Evolutionary conservation across 2,329 filamentous ascomycete species (phyloP).

Genomic region (Colletotrichum spinosum): DNA sequence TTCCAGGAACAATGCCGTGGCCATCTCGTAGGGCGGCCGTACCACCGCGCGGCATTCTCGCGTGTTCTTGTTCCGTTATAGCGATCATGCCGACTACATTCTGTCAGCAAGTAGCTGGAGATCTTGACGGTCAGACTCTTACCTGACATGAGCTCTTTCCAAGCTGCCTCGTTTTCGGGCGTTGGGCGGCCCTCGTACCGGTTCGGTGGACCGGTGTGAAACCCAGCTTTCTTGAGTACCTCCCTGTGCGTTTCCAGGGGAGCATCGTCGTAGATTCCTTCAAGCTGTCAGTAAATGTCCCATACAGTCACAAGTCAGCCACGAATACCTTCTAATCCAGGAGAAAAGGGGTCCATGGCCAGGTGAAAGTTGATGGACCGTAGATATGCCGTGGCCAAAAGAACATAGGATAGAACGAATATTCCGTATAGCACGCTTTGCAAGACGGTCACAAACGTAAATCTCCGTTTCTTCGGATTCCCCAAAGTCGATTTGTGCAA

Average conservation of each 20-base stretch:
- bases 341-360: neutral
- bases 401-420: too few relatives aligned
- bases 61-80: neutral
- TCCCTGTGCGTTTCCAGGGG: neutral
- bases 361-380: neutral
- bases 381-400: too few relatives aligned
- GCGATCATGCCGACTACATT: neutral
- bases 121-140: neutral
- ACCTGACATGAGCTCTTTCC: neutral
- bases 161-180: constrained; percentile 3
- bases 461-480: too few relatives aligned
- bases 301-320: neutral
- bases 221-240: neutral
- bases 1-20: neutral
- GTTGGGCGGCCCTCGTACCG: neutral
- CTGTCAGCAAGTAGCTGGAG: too few relatives aligned
- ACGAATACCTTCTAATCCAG: neutral
- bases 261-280: constrained; percentile 1
- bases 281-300: neutral
- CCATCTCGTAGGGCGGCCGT: neutral
- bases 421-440: too few relatives aligned
- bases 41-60: neutral
- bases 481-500: too few relatives aligned
- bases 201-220: neutral
- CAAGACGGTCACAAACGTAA: too few relatives aligned